Evolutionary conservation across 2,329 filamentous ascomycete species (phyloP).

Genomic region (Aspergillus quadrilineatus): DNA sequence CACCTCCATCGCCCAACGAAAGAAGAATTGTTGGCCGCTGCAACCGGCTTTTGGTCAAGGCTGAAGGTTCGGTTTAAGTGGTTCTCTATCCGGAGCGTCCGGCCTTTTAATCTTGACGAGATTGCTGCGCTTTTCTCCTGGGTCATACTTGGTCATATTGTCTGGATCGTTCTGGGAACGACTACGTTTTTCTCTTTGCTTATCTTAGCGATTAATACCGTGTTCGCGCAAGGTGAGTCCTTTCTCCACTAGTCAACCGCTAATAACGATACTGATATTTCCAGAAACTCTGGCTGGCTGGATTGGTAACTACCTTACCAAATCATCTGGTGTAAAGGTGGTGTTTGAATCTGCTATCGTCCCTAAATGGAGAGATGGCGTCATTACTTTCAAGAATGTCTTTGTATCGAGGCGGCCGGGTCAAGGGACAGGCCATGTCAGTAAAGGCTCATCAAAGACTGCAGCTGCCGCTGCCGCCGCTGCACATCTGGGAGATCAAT

Average conservation of each 20-base stretch:
- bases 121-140: conserved; percentile 94
- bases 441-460: conserved; percentile 82
- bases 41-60: conserved; percentile 88
- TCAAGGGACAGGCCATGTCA: conserved; percentile 76
- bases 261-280: conserved; percentile 21
- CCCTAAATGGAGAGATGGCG: conserved; percentile 89
- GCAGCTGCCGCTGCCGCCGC: conserved; percentile 84
- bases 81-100: conserved; percentile 89
- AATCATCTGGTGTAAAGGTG: conserved; percentile 87
- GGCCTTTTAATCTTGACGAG: conserved; percentile 94
- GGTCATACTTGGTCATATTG: conserved; percentile 87
- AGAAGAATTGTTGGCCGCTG: conserved; percentile 86
- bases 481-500: conserved; percentile 52
- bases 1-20: conserved; percentile 81
- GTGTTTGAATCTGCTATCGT: conserved; percentile 98
- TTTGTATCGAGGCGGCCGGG: conserved; percentile 91
- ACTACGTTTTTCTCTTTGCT: conserved; percentile 94
- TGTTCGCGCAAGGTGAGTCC: conserved; percentile 80
- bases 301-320: conserved; percentile 92
- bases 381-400: conserved; percentile 95
- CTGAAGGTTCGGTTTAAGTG: conserved; percentile 93
- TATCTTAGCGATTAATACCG: conserved; percentile 90
- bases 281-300: conserved; percentile 86
- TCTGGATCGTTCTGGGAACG: conserved; percentile 95
- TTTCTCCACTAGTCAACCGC: conserved; percentile 15